Evolutionary conservation across 805 yeast genomes (phyloP).

Genomic region (Maudiozyma bulderi): DNA sequence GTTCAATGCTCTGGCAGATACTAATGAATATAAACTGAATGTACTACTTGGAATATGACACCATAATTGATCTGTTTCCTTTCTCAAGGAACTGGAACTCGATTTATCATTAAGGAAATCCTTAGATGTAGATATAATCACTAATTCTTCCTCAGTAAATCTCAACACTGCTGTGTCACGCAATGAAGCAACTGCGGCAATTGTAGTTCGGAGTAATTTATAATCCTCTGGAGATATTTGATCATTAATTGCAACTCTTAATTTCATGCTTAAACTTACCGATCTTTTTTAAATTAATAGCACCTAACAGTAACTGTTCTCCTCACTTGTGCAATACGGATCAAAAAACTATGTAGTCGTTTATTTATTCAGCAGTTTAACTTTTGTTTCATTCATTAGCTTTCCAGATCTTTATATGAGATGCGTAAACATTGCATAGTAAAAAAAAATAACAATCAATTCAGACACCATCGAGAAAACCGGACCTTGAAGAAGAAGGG

Average conservation of each 20-base stretch:
- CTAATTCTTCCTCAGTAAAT: constrained; percentile 24
- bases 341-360: too few species aligned
- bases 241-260: constrained; percentile 22
- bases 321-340: too few species aligned
- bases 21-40: constrained; percentile 20
- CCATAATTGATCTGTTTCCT: constrained; percentile 28
- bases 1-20: constrained; percentile 20
- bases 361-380: too few species aligned
- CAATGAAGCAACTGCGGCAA: constrained; percentile 24
- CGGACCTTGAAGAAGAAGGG: too few species aligned
- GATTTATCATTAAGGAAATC: constrained; percentile 6
- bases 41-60: constrained; percentile 27
- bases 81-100: constrained; percentile 12
- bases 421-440: too few species aligned
- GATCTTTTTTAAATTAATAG: not conserved
- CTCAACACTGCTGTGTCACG: constrained; percentile 27
- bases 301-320: not conserved
- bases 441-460: too few species aligned
- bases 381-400: too few species aligned
- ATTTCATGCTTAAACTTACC: constrained; percentile 14
- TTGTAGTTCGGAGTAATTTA: constrained; percentile 24
- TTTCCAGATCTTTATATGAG: too few species aligned
- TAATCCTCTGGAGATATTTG: constrained; percentile 25
- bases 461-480: too few species aligned
- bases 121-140: constrained; percentile 25